Percentiles rank a stretch among this genome's conserved stretches.
Evolutionary conservation across 805 yeast genomes (phyloP).

Genomic region (Sugiyamaella floridensis): DNA sequence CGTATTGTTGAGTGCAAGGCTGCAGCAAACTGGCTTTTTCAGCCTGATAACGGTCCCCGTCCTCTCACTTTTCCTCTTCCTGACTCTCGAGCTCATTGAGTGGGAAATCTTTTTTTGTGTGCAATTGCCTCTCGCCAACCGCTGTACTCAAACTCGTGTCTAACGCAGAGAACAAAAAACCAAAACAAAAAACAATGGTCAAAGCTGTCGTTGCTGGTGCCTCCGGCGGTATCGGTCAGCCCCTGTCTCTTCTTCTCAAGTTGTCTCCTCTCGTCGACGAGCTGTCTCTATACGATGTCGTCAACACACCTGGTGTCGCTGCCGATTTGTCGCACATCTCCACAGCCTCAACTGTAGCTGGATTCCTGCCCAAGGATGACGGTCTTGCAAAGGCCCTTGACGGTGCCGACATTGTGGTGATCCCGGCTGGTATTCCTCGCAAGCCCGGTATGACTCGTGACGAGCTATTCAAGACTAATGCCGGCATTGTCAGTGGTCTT

Average conservation of each 20-base stretch:
- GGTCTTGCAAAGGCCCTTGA: slow-evolving; percentile 63
- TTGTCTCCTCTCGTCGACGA: slow-evolving; percentile 55
- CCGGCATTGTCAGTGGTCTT: slow-evolving; percentile 67
- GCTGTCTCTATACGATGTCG: slow-evolving; percentile 78
- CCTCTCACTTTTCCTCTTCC: background rate
- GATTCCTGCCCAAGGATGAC: slow-evolving; percentile 56
- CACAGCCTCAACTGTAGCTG: slow-evolving; percentile 53
- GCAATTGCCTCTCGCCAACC: background rate
- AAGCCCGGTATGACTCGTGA: slow-evolving; percentile 95
- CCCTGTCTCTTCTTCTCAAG: slow-evolving; percentile 74
- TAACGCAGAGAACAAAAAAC: background rate
- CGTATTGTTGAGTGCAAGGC: background rate
- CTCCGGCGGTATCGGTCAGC: slow-evolving; percentile 94
- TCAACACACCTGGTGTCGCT: slow-evolving; percentile 78
- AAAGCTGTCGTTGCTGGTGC: slow-evolving; percentile 67
- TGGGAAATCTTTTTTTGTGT: background rate
- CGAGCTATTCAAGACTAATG: slow-evolving; percentile 78
- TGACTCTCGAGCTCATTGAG: background rate
- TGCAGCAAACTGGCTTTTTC: slow-evolving; percentile 2
- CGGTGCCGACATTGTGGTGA: slow-evolving; percentile 78
- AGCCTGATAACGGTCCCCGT: background rate
- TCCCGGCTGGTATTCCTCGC: slow-evolving; percentile 91
- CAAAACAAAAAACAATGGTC: slow-evolving; percentile 15
- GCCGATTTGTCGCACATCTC: slow-evolving; percentile 82
- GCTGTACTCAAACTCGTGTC: background rate